Base-by-base conservation (phyloP, 768 basidiomycete genomes). In the Postia placenta region DNA sequence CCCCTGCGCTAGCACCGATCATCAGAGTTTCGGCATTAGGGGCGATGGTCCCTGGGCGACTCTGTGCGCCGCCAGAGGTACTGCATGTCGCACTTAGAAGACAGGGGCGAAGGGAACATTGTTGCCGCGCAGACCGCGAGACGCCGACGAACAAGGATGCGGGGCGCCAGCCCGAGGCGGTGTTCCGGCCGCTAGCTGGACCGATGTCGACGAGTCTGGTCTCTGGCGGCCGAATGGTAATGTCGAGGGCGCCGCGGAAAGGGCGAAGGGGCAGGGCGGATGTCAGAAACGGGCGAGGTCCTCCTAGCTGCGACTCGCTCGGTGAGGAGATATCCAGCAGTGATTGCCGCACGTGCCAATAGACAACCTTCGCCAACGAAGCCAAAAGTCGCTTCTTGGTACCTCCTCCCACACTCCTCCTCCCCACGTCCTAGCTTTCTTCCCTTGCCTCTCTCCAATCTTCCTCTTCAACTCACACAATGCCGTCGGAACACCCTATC, bases 401-500 rank as follows among this genome's bases (percentile, higher is more conserved):
- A 42, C 52, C 41, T 40, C 42, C 43, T 40, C 49, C 54, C 37
- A 52, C 43, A 47, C 61, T 49, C 51, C 48, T 50, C 51, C 50
- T 43, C 51, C 39, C 42, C 51, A 19, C 48, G 24, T 28, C 43
- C 42, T 20, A 12, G 45, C 35, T 33, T 43, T 47, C 52, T 56
- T 56, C 50, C 45, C 49, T 42, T 46, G 45, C 17, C 56, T 40
- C 53, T 49, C 51, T 44, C 51, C 53, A 48, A 37, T 35, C 40
- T 11, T 36, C 38, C 1, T 42, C 48, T 48, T 57, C 48, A 53
- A 45, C 56, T 52, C 56, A 36, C 51, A 59, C 58, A 51, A 80
- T 81, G 79, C 80, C 81, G 59, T 69, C 78, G 60, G 74, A 74
- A 65, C 75, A 75, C 60, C 59, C 56, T 48, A 53, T 57, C 47